Evolutionary conservation across 75 land plant genomes (phyloP), one percentile per base, ranked within the genome.

Genomic region (Picea sitchensis): DNA sequence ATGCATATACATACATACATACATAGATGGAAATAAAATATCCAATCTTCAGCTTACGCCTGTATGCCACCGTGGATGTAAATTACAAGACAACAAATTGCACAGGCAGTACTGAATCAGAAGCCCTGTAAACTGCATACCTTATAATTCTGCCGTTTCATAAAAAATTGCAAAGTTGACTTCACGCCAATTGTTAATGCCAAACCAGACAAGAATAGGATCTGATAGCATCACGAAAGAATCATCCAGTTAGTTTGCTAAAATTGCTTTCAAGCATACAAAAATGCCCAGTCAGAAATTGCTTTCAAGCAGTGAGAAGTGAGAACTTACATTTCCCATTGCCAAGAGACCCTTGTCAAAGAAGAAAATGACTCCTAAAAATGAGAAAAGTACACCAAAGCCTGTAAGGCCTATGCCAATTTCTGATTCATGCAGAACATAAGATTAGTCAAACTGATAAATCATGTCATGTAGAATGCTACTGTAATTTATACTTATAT

Each of bases 291-390:
- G 26, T 26, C 26, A 26, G 26, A 26, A 26, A 26, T 26, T 26
- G 26, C 26, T 26, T 26, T 26, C 2, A 23, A 32, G 31, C 23
- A 31, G 23, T 14, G 1, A 73, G 58, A 58, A 18, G 58, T 21
- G n/a, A n/a, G 31, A n/a, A 78, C 89, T 91, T 69, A 95, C 96
- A 90, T 95, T 95, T 78, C 98, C 98, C 94, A 95, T 92, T 58
- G 98, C 96, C 65, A 95, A 84, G 23, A 95, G 86, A 23, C 96
- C 98, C 78, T 94, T 95, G 86, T 95, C 98, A 79, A 95, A 95
- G 87, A 95, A 92, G 76, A 95, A 88, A 57, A 95, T 82, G 21
- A 94, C 80, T 44, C 98, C 98, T 78, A 95, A 85, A 64, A 95
- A 87, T 18, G 98, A 86, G 88, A 95, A 95, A 41, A 95, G 84